These are phyloP conservation scores for Lenwebbia sp. DNA, from an alignment of 345 rosid genomes.

Conservation along the genomic window DNA sequence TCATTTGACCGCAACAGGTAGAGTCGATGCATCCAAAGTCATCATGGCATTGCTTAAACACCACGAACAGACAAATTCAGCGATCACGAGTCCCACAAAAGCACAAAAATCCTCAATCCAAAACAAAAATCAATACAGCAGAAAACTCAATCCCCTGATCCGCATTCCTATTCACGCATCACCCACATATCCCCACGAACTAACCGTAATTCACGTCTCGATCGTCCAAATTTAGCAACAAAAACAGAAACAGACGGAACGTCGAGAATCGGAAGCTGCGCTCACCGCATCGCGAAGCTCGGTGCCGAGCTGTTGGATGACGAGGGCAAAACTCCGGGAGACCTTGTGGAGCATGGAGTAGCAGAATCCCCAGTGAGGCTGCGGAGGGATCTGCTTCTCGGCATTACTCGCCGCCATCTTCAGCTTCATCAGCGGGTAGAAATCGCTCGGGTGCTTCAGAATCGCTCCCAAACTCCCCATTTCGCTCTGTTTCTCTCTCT, in stretches of 20 bases:
- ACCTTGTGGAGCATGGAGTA: conserved; percentile 90
- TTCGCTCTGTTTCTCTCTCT: background rate
- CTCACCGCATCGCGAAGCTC: conserved; percentile 85
- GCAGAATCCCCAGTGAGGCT: conserved; percentile 91
- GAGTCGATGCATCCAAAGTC: background rate
- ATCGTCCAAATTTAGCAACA: background rate
- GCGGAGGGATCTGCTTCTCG: conserved; percentile 81
- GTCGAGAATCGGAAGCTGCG: background rate
- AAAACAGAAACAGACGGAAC: background rate
- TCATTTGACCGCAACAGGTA: background rate
- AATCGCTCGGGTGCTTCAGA: conserved; percentile 71
- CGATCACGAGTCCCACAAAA: background rate
- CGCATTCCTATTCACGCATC: background rate
- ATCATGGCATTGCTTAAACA: background rate
- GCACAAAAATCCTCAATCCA: background rate
- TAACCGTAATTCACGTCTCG: background rate
- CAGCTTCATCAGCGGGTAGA: conserved; percentile 84
- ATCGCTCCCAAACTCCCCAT: conserved; percentile 72
- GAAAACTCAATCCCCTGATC: background rate
- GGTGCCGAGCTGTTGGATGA: conserved; percentile 78
- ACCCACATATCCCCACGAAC: background rate
- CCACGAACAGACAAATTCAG: background rate
- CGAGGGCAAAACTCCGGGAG: conserved; percentile 81
- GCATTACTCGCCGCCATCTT: conserved; percentile 63
- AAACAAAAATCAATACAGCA: background rate